Conservation (phyloP, 2,329 filamentous ascomycete genomes). For the Aspergillus quadrilineatus region DNA sequence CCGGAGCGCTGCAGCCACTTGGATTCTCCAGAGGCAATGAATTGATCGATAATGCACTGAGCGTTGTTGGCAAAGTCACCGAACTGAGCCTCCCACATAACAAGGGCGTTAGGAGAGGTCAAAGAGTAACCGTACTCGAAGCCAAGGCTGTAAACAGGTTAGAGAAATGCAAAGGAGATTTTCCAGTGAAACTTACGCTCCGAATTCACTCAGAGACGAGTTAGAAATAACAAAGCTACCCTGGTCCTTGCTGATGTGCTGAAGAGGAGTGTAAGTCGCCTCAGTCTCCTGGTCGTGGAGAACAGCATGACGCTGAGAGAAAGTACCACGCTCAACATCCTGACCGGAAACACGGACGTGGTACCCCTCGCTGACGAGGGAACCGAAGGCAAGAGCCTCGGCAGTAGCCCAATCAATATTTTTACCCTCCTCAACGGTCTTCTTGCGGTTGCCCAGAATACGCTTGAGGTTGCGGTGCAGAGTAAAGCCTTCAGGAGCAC, state of each 20-base stretch:
- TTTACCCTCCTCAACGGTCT: conserved; percentile 87
- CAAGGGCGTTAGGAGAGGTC: conserved; percentile 91
- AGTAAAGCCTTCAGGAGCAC: conserved; percentile 78
- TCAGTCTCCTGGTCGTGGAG: conserved; percentile 97
- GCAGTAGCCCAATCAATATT: conserved; percentile 98
- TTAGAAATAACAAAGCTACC: conserved; percentile 96
- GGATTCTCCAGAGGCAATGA: conserved; percentile 93
- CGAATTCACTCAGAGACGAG: conserved; percentile 77
- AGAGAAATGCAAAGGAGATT: conserved; percentile 27
- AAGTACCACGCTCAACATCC: conserved; percentile 98
- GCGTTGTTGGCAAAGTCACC: conserved; percentile 99
- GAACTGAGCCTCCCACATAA: conserved; percentile 99
- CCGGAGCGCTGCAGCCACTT: conserved; percentile 99
- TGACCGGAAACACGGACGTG: conserved; percentile 97
- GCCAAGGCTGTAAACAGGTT: conserved; percentile 71
- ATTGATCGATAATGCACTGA: conserved; percentile 98
- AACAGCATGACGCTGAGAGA: conserved; percentile 95
- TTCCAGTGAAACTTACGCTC: conserved; percentile 50
- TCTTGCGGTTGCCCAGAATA: conserved; percentile 84
- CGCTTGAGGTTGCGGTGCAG: conserved; percentile 96
- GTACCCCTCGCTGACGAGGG: conserved; percentile 87
- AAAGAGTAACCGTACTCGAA: conserved; percentile 99
- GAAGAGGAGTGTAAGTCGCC: conserved; percentile 86
- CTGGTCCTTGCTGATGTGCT: conserved; percentile 86
- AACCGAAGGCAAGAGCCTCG: conserved; percentile 91